These are phyloP conservation scores for Manihot esculenta DNA, from an alignment of 441 rosid species.

Conservation along the genomic window DNA sequence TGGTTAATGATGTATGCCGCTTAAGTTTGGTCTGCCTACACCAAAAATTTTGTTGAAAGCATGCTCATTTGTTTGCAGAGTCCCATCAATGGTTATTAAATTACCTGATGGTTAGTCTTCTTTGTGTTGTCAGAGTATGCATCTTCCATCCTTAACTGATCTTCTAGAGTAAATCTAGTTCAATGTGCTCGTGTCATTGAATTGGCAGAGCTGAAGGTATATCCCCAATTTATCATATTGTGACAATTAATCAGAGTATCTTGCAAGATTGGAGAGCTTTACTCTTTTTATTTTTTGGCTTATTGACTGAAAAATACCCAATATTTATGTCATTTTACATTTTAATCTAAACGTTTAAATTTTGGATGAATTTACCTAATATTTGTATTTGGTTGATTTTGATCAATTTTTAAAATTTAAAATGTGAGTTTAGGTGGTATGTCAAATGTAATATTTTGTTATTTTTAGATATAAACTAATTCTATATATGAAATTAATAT, in stretches of 20 bases:
- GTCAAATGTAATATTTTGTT: too few relatives aligned
- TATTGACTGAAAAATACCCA: too few relatives aligned
- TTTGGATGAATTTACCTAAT: too few relatives aligned
- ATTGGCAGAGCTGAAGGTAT: constrained; percentile 72
- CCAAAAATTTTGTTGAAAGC: background rate
- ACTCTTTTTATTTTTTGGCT: background rate
- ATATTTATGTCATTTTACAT: too few relatives aligned
- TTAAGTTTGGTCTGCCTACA: background rate
- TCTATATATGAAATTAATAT: too few relatives aligned
- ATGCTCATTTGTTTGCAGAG: background rate
- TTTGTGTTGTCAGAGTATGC: background rate
- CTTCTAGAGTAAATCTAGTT: constrained; percentile 59
- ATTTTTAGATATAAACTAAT: too few relatives aligned
- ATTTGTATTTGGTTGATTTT: too few relatives aligned
- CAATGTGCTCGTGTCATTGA: constrained; percentile 93
- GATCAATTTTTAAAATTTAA: too few relatives aligned
- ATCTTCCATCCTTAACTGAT: constrained; percentile 11
- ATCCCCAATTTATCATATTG: background rate
- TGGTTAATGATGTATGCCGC: background rate
- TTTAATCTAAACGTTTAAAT: too few relatives aligned
- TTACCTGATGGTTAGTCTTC: background rate
- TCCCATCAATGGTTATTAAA: background rate
- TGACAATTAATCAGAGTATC: background rate
- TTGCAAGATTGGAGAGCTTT: background rate
- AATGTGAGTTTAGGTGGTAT: too few relatives aligned